Evolutionary conservation across 2,329 filamentous ascomycete species (phyloP).

Genomic region (Daldinia sp.): DNA sequence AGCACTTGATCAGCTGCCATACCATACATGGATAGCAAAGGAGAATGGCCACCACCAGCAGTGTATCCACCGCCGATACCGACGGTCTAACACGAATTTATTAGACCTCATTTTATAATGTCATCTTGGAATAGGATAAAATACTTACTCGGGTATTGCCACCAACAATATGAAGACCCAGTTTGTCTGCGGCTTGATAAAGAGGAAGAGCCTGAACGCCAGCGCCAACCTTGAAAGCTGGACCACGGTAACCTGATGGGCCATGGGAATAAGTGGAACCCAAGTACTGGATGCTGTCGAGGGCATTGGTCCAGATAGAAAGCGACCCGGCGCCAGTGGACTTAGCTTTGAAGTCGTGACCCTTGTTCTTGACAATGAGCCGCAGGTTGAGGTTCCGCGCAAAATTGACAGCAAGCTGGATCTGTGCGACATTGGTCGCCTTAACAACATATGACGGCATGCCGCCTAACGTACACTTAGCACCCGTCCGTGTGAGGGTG

Average conservation of each 20-base stretch:
- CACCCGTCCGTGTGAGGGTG: constrained; percentile 42
- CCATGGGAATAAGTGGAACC: constrained; percentile 47
- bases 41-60: constrained; percentile 65
- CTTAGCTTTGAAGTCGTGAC: constrained; percentile 62
- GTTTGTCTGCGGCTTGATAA: constrained; percentile 61
- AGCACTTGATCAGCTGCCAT: constrained; percentile 64
- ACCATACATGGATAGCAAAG: constrained; percentile 60
- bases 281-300: constrained; percentile 51
- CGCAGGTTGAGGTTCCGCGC: constrained; percentile 61
- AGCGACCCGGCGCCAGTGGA: constrained; percentile 54
- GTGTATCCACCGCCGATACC: constrained; percentile 62
- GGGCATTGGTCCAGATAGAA: constrained; percentile 54
- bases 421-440: constrained; percentile 57
- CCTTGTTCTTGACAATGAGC: constrained; percentile 64
- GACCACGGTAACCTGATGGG: constrained; percentile 50
- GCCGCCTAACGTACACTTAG: constrained; percentile 56
- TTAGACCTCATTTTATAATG: neutral
- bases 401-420: constrained; percentile 62
- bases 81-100: constrained; percentile 53
- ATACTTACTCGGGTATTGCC: constrained; percentile 58
- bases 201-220: constrained; percentile 66
- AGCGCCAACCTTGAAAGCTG: constrained; percentile 67
- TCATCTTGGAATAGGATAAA: neutral
- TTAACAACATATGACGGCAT: constrained; percentile 59
- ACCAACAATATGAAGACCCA: constrained; percentile 63